Conservation (phyloP, 75 land plant genomes). For the Pinus albicaulis region DNA sequence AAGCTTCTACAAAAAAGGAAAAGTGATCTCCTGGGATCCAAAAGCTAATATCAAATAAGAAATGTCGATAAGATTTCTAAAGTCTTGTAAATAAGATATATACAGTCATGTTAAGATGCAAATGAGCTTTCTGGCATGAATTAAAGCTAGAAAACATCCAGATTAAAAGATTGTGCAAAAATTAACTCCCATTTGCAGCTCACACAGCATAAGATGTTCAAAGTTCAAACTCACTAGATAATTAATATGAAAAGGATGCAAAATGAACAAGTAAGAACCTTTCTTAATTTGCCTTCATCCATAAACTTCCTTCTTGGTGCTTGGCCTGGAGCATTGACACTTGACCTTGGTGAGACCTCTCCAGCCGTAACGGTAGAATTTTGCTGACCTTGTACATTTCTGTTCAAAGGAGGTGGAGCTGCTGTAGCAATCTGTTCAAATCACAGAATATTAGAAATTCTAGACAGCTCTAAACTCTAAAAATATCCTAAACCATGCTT, state of each 20-base stretch:
- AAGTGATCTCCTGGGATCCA: not conserved
- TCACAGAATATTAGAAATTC: not conserved
- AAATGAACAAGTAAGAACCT: conserved; percentile 41
- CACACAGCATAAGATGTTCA: not conserved
- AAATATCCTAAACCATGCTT: not conserved
- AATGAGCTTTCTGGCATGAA: not conserved
- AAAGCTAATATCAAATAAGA: not conserved
- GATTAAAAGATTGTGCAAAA: not conserved
- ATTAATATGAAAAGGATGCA: not conserved
- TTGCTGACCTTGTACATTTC: conserved; percentile 41
- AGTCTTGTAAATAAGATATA: too few species aligned
- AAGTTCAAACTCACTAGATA: not conserved
- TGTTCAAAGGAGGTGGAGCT: conserved; percentile 72
- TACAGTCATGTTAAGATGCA: not conserved
- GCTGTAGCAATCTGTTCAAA: conserved; percentile 6
- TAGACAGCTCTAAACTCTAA: not conserved
- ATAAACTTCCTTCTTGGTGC: conserved; percentile 82
- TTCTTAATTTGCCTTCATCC: conserved; percentile 93
- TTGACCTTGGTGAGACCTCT: conserved; percentile 52
- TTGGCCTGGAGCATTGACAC: conserved; percentile 50
- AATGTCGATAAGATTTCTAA: too few species aligned
- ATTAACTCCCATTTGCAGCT: not conserved
- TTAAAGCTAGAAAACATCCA: not conserved
- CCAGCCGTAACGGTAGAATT: conserved; percentile 14
- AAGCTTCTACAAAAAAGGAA: not conserved